Base-by-base conservation (phyloP, 2,329 filamentous ascomycete genomes). In the Penicillium sp. region DNA sequence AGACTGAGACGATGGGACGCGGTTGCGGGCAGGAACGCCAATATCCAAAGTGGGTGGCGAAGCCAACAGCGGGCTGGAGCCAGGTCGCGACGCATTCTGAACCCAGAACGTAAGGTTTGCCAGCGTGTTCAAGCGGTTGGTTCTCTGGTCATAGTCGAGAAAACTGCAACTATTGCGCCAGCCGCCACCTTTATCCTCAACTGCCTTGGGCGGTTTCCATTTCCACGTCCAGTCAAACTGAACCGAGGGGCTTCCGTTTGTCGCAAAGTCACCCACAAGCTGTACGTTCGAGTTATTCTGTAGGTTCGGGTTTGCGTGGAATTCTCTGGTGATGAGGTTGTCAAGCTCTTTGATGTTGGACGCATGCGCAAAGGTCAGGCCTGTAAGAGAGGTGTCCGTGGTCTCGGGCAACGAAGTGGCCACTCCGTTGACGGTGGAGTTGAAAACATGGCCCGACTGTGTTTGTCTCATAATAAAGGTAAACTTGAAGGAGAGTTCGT, bases 161-260 rank as follows among this genome's bases (percentile, higher is more conserved):
- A 99, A 97, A 71, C 91, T 97, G 80, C 94, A 97, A 65, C 88
- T 89, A 69, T 95, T 97, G 68, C 91, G 89, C 93, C 94, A 99
- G 46, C 94, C 94, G 57, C 91, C 91, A 28, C 89, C 90, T 66
- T 84, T 85, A 69, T 97, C 92, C 68, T 97, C 92, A 16, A 78
- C 76, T 14, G 77, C 68, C 78, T 91, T 96, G 38, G 94, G 94
- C 8, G 94, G 90, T 69, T 89, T 91, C 91, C 93, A 99, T 78
- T 88, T 94, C 94, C 94, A 99, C 7, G 88, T 87, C 91, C 93
- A 99, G 62, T 93, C 88, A 69, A 97, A 97, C 33, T 91, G 86
- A 28, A 96, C 87, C 1, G 90, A 93, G 6, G 88, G 79, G 66
- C 80, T 90, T n/a, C 93, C 92, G 30, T 82, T 85, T 0, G 94